A percentile compares a stretch with the other conserved stretches of the same genome.
Conservation (phyloP, 371 early-diverging fungal genomes). For the Mortierella sp. region DNA sequence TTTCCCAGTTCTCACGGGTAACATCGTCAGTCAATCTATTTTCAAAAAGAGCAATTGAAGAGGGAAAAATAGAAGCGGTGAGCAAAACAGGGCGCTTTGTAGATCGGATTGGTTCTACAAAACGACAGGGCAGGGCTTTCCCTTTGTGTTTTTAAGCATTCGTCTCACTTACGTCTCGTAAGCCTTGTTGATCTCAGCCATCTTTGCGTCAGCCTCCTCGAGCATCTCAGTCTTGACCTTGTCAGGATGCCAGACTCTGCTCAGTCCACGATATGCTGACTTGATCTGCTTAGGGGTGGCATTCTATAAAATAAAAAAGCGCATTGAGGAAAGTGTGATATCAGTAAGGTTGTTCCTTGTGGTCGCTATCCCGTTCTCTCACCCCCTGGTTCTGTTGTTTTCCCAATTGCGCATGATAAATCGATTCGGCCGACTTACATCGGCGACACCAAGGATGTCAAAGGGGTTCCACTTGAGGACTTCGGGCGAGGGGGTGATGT, state of each 20-base stretch:
- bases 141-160: not conserved
- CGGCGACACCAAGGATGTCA: conserved; percentile 85
- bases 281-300: conserved; percentile 76
- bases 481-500: conserved; percentile 75
- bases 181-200: conserved; percentile 89
- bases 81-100: not conserved
- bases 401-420: not conserved
- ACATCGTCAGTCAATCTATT: conserved; percentile 91
- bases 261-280: conserved; percentile 79
- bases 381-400: not conserved
- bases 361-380: not conserved
- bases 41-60: conserved; percentile 5
- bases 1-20: conserved; percentile 90
- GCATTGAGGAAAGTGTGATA: not conserved
- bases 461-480: conserved; percentile 92
- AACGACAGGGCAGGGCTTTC: not conserved
- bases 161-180: conserved; percentile 81
- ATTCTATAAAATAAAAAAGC: conserved; percentile 54
- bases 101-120: not conserved
- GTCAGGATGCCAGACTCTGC: conserved; percentile 89
- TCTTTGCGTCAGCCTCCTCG: conserved; percentile 73
- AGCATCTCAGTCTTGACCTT: conserved; percentile 77
- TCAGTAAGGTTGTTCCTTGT: not conserved
- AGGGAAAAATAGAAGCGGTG: not conserved
- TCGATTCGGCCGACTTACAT: conserved; percentile 60